Base-by-base conservation (phyloP, 108 stramenopile genomes). In the Cyclotella cryptica region DNA sequence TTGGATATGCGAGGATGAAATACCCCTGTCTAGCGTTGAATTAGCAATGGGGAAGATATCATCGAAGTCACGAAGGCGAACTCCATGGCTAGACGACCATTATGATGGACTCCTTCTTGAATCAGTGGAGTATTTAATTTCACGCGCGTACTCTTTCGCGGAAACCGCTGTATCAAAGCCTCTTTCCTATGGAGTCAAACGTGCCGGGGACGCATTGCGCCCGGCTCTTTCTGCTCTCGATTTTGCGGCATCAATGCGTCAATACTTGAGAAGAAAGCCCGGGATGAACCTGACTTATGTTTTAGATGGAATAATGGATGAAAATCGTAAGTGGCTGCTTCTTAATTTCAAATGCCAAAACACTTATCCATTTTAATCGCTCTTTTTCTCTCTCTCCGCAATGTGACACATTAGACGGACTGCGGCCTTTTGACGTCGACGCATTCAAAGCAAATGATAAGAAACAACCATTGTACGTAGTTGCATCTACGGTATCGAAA, bases 231-330 rank as follows among this genome's bases (percentile, higher is more conserved):
- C 72, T 52, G 84, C 84, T 9, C 47, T 77, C 41, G 75, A 80
- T 71, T 40, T 77, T 66, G 80, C 78, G 4, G 44, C 79, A 35
- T 66, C 77, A 10, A 67, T 84, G 75, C 61, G 75, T 53, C 84
- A 80, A 49, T 84, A 80, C 57, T 51, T 84, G 49, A 75, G 64
- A 53, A 67, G 60, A n/a, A 49, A 58, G 60, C 84, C 84, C 26
- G 85, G 85, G n/a, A 85, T 85, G 85, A 85, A 85, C 18, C 39
- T 83, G 3, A 83, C 81, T 18, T 86, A 63, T 54, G 75, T 86
- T 21, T 28, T 86, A 12, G 81, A 84, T 51, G 85, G 81, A 21
- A 59, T 86, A 13, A 83, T 86, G 82, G 70, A 75, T 10, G 74
- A 71, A 29, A 65, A 49, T 8, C 75, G 64, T 65, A 65, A 65